Evolutionary conservation across 2,329 filamentous ascomycete genomes (phyloP), one percentile per base, ranked within the genome.

Genomic region (Cryphonectria radicalis): DNA sequence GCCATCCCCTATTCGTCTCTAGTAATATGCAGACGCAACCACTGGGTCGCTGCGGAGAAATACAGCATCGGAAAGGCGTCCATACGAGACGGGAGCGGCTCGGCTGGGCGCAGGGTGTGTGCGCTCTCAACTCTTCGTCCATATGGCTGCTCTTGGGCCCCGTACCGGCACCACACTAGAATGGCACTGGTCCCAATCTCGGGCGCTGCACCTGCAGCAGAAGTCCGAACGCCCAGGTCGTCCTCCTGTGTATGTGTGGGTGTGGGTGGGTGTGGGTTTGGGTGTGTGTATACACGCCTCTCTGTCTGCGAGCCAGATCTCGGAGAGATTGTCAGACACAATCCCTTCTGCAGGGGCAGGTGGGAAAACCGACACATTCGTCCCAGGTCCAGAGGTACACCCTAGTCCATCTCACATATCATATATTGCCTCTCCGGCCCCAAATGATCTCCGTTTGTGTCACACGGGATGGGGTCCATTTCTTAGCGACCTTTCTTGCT

Each of bases 281-380:
- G n/a, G n/a, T n/a, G n/a, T n/a, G n/a, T n/a, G n/a, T 40, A 10
- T 8, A 7, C 17, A 50, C 46, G 3, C 22, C 46, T 35, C 32
- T 67, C n/a, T n/a, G 50, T 35, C 28, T 71, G 66, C 66, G 53
- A 65, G 64, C 67, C 32, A 69, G 53, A 66, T 67, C 67, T 60
- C 66, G 55, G 35, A 63, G 50, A 62, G 64, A 13, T 63, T 71
- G 70, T 71, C 70, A 69, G 65, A 62, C 67, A 69, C 10, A 37
- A 63, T 35, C 59, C 67, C 70, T 68, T 40, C 67, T 69, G 70
- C 70, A 71, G 63, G 55, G 35, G 63, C 50, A 43, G 70, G 68
- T 66, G 42, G 63, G 64, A 66, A 69, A 69, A 71, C 62, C 35
- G 67, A 43, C 11, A 53, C 46, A 62, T 42, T 60, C 50, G 42